phyloP scores from a whole-genome alignment of 2,329 filamentous ascomycete genomes.

The Alternaria triticina region DNA sequence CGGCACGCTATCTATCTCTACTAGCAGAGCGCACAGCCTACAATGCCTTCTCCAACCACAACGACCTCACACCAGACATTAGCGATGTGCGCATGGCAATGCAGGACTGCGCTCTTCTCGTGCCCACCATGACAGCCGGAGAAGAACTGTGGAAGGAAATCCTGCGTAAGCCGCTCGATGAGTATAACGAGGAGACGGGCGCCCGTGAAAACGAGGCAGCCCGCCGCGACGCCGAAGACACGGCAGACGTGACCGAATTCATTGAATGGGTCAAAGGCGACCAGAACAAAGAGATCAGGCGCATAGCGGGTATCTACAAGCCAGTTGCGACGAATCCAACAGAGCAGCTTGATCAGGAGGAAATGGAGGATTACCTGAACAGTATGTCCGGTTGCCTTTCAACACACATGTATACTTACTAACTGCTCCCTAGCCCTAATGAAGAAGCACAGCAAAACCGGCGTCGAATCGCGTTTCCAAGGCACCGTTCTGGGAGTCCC shows the following conservation, averaged over 20 bases:
- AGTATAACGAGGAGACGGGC: slow-evolving; percentile 49
- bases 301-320: slow-evolving; percentile 73
- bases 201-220: slow-evolving; percentile 52
- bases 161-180: slow-evolving; percentile 53
- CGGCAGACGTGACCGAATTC: slow-evolving; percentile 78
- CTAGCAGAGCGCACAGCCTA: slow-evolving; percentile 75
- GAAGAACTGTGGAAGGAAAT: slow-evolving; percentile 71
- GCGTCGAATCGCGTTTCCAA: slow-evolving; percentile 83
- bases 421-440: slow-evolving; percentile 68
- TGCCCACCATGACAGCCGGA: slow-evolving; percentile 69
- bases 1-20: slow-evolving; percentile 77
- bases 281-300: slow-evolving; percentile 78
- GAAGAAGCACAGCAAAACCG: slow-evolving; percentile 89
- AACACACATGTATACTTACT: slow-evolving; percentile 15
- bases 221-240: slow-evolving; percentile 70
- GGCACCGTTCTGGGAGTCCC: slow-evolving; percentile 81
- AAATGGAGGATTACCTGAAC: slow-evolving; percentile 57
- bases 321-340: slow-evolving; percentile 48
- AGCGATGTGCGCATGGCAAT: slow-evolving; percentile 86
- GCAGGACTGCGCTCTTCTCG: slow-evolving; percentile 77
- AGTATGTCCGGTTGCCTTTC: slow-evolving; percentile 32
- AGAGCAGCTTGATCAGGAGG: slow-evolving; percentile 53
- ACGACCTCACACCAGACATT: slow-evolving; percentile 67
- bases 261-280: slow-evolving; percentile 78
- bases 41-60: slow-evolving; percentile 74